A percentile compares a stretch with the other conserved stretches of the same genome.
Conservation (phyloP, 257 asterid species). For the Scutellaria minor region DNA sequence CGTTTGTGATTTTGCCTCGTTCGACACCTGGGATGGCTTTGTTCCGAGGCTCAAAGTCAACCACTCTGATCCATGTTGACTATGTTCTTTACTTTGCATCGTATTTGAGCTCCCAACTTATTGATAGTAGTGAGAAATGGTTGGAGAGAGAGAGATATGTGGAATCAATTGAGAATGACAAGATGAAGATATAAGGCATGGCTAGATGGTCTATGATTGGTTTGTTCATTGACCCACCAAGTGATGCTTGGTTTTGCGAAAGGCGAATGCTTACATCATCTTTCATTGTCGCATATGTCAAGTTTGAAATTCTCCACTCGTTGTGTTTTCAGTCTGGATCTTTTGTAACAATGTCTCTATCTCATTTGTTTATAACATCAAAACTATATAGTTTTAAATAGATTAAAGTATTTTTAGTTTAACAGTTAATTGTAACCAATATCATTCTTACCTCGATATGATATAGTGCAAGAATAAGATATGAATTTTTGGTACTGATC, state of each 20-base stretch:
- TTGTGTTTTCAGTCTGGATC: neutral
- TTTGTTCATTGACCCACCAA: slow-evolving; percentile 52
- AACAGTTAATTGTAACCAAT: too few species aligned
- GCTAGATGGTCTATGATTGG: slow-evolving; percentile 23
- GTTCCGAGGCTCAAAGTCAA: slow-evolving; percentile 49
- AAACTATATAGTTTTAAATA: too few species aligned
- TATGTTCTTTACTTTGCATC: slow-evolving; percentile 45
- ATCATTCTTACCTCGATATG: too few species aligned
- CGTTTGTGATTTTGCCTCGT: slow-evolving; percentile 34
- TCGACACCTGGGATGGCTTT: slow-evolving; percentile 34
- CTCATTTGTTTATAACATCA: too few species aligned
- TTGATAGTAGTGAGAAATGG: neutral
- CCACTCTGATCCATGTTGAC: slow-evolving; percentile 48
- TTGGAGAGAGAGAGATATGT: slow-evolving; percentile 29
- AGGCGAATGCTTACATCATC: slow-evolving; percentile 50
- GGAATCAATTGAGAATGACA: slow-evolving; percentile 37
- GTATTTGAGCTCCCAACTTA: neutral
- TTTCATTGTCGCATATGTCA: slow-evolving; percentile 45
- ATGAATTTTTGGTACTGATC: too few species aligned
- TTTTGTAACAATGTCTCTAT: too few species aligned
- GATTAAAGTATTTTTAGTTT: too few species aligned
- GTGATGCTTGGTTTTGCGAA: slow-evolving; percentile 44
- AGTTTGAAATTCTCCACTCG: slow-evolving; percentile 54
- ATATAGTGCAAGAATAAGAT: too few species aligned
- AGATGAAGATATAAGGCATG: slow-evolving; percentile 39